A percentile compares a stretch with the other conserved stretches of the same genome.
Conservation (phyloP, 1,284 basidiomycete genomes). For the Rhodotorula sp. region DNA sequence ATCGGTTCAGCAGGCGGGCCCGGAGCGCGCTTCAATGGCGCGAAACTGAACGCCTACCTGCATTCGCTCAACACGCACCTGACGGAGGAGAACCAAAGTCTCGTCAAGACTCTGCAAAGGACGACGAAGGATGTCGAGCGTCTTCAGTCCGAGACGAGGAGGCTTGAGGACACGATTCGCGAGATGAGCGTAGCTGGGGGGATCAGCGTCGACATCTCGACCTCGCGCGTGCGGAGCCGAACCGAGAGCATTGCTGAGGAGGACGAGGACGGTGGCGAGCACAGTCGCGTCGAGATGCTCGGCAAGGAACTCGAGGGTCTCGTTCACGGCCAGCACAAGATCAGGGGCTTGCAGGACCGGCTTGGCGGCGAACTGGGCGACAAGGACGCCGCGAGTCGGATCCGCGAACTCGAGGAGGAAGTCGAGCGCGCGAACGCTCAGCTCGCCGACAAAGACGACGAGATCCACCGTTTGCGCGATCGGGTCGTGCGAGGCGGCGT, state of each 20-base stretch:
- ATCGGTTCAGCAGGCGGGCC: constrained; percentile 56
- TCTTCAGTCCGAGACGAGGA: constrained; percentile 10
- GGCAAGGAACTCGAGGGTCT: constrained; percentile 21
- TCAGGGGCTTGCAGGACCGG: constrained; percentile 23
- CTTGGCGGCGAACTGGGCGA: constrained; percentile 5
- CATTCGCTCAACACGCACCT: constrained; percentile 73
- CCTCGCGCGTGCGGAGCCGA: constrained; percentile 49
- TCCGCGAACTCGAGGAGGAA: constrained; percentile 25
- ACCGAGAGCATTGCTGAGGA: constrained; percentile 11
- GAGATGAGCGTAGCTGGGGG: constrained; percentile 31
- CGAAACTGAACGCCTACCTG: constrained; percentile 74
- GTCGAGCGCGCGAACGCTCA: constrained; percentile 55
- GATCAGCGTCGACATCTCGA: constrained; percentile 15
- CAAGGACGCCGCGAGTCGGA: neutral
- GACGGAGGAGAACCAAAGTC: constrained; percentile 72
- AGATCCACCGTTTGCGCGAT: constrained; percentile 20
- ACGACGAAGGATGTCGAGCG: constrained; percentile 56
- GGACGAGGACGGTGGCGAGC: constrained; percentile 5
- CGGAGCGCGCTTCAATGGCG: constrained; percentile 69
- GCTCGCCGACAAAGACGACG: constrained; percentile 50
- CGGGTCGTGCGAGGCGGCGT: constrained; percentile 9
- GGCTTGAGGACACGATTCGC: constrained; percentile 22
- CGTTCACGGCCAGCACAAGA: constrained; percentile 22
- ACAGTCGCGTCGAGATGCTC: constrained; percentile 15
- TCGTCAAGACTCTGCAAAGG: constrained; percentile 60